These are phyloP conservation scores for Fusarium napiforme DNA, from an alignment of 2,329 filamentous ascomycete genomes.

Conservation along the genomic window DNA sequence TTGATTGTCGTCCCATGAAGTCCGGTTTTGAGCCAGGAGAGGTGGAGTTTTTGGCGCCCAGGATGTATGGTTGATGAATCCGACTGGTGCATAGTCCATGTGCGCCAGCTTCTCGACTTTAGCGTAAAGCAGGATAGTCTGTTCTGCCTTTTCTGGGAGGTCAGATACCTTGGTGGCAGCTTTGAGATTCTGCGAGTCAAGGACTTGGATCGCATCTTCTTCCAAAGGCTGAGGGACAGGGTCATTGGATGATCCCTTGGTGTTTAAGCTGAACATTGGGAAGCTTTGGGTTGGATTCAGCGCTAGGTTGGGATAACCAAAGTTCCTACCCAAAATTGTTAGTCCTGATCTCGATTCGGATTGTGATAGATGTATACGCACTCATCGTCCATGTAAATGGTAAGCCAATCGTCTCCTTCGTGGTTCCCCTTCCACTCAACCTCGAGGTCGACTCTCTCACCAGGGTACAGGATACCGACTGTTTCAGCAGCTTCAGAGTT, in stretches of 20 bases:
- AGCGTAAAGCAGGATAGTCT: not conserved
- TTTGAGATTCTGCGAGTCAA: not conserved
- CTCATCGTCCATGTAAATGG: not conserved
- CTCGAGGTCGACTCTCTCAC: not conserved
- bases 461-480: not conserved
- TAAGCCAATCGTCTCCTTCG: not conserved
- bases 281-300: not conserved
- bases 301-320: conserved; percentile 1
- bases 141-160: not conserved
- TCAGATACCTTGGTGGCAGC: not conserved
- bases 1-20: not conserved
- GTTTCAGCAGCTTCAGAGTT: rapidly evolving
- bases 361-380: not conserved
- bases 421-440: not conserved
- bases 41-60: conserved; percentile 4
- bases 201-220: rapidly evolving
- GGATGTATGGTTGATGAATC: conserved; percentile 12
- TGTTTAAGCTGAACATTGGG: rapidly evolving
- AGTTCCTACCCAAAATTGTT: not conserved
- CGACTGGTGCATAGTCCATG: conserved; percentile 11
- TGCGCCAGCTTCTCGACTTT: conserved; percentile 7
- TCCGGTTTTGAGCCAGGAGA: not conserved
- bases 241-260: rapidly evolving
- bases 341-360: not conserved
- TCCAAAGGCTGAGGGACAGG: rapidly evolving